Evolutionary conservation across 306 rosid genomes (phyloP).

Genomic region (Hippophae rhamnoides): DNA sequence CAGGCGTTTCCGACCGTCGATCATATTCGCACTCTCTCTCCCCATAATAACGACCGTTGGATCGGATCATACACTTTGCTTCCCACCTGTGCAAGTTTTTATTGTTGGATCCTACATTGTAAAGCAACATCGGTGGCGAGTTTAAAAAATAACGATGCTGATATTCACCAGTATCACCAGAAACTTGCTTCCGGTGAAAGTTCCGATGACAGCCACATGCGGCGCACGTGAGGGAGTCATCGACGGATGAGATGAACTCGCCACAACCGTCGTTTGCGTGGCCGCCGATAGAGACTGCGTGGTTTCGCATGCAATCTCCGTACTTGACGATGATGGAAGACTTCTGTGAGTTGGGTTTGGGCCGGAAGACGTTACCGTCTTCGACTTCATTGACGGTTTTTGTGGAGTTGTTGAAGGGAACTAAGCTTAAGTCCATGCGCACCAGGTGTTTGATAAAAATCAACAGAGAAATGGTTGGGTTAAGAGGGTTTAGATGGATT

Average conservation of each 20-base stretch:
- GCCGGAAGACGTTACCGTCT: slow-evolving; percentile 12
- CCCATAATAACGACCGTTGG: background rate
- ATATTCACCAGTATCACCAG: background rate
- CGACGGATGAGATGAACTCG: slow-evolving; percentile 52
- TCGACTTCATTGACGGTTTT: slow-evolving; percentile 13
- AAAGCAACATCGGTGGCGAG: slow-evolving; percentile 2
- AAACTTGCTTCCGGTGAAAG: slow-evolving; percentile 69
- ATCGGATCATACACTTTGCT: background rate
- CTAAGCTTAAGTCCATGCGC: slow-evolving; percentile 25
- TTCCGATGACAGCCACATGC: slow-evolving; percentile 95
- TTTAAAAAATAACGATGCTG: background rate
- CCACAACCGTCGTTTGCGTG: slow-evolving; percentile 93
- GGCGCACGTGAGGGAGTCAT: slow-evolving; percentile 54
- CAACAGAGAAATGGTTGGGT: background rate
- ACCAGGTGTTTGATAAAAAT: background rate
- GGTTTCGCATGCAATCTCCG: slow-evolving; percentile 82
- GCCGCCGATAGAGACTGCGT: slow-evolving; percentile 79
- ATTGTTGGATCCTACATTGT: slow-evolving; percentile 1
- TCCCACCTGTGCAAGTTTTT: slow-evolving; percentile 3
- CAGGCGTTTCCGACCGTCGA: slow-evolving; percentile 18
- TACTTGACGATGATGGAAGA: slow-evolving; percentile 25
- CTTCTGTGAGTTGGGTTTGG: background rate
- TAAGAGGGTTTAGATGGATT: background rate
- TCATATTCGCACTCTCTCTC: background rate
- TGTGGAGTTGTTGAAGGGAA: slow-evolving; percentile 14